phyloP scores from a whole-genome alignment of 805 yeast species.

The Ogataea nitratoaversa region DNA sequence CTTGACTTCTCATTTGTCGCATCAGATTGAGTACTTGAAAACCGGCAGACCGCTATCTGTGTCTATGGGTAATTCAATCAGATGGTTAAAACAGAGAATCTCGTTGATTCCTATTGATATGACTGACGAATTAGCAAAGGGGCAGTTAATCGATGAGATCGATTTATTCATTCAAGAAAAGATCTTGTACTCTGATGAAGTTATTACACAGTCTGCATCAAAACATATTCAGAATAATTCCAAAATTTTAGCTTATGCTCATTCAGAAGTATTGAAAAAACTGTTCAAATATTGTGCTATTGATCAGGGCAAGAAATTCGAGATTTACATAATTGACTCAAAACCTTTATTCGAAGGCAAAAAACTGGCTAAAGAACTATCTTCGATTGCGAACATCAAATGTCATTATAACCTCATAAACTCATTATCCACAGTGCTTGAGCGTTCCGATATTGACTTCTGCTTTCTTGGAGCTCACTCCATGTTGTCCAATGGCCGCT shows the following conservation, averaged over 20 bases:
- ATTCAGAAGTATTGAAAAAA: conserved; percentile 76
- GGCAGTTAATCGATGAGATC: conserved; percentile 57
- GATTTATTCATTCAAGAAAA: conserved; percentile 81
- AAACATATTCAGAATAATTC: conserved; percentile 70
- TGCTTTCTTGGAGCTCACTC: conserved; percentile 97
- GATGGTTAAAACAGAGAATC: conserved; percentile 95
- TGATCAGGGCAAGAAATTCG: conserved; percentile 58
- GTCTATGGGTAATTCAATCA: conserved; percentile 95
- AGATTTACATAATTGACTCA: conserved; percentile 85
- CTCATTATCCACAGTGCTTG: conserved; percentile 74
- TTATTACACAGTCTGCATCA: conserved; percentile 78
- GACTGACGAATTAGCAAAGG: conserved; percentile 64
- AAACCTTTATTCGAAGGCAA: conserved; percentile 94
- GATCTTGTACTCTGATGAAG: conserved; percentile 74
- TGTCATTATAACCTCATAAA: conserved; percentile 76
- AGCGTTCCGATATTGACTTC: conserved; percentile 68
- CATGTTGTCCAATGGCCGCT: conserved; percentile 89
- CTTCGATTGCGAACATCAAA: conserved; percentile 54
- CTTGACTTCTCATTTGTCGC: conserved; percentile 79
- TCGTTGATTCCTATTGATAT: conserved; percentile 74
- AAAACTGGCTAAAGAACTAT: conserved; percentile 60
- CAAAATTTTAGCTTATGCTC: conserved; percentile 83
- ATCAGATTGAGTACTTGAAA: conserved; percentile 89
- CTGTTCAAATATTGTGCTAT: conserved; percentile 67
- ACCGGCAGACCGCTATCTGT: conserved; percentile 88